Evolutionary conservation across 148 eudicot genomes (phyloP).

Genomic region (Chenopodium berlandieri): DNA sequence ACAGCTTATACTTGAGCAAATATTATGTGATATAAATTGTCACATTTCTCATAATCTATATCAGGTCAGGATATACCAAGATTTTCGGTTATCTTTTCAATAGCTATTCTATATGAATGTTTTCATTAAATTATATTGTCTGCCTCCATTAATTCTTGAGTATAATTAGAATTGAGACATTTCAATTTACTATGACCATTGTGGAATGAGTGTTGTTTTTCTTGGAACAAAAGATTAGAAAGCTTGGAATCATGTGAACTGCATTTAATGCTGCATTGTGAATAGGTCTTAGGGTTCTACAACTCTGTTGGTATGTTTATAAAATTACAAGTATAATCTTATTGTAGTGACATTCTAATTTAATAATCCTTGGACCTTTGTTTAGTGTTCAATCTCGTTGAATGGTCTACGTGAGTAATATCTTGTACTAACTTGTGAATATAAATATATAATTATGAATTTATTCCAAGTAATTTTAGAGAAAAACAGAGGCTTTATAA

Average conservation of each 20-base stretch:
- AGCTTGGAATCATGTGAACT: slow-evolving; percentile 80
- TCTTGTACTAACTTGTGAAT: slow-evolving; percentile 1
- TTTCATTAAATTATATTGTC: background rate
- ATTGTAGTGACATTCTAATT: slow-evolving; percentile 31
- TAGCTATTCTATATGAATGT: background rate
- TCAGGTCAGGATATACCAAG: no score
- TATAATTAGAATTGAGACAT: background rate
- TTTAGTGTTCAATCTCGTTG: slow-evolving; percentile 46
- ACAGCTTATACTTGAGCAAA: no score
- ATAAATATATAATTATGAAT: background rate
- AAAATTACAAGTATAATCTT: slow-evolving; percentile 6
- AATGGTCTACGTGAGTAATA: slow-evolving; percentile 34
- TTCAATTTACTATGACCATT: slow-evolving; percentile 30
- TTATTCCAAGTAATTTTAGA: background rate
- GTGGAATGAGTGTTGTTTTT: slow-evolving; percentile 61
- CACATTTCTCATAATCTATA: background rate
- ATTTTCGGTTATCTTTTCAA: background rate
- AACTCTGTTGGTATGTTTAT: slow-evolving; percentile 26
- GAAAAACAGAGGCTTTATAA: background rate
- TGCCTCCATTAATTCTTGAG: background rate
- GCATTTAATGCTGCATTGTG: slow-evolving; percentile 66
- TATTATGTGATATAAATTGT: no score
- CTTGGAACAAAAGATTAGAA: slow-evolving; percentile 65
- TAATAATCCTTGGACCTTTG: slow-evolving; percentile 38
- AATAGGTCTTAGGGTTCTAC: slow-evolving; percentile 56